Evolutionary conservation across 495 filamentous ascomycete species (phyloP).

Genomic region (Glonium stellatum): DNA sequence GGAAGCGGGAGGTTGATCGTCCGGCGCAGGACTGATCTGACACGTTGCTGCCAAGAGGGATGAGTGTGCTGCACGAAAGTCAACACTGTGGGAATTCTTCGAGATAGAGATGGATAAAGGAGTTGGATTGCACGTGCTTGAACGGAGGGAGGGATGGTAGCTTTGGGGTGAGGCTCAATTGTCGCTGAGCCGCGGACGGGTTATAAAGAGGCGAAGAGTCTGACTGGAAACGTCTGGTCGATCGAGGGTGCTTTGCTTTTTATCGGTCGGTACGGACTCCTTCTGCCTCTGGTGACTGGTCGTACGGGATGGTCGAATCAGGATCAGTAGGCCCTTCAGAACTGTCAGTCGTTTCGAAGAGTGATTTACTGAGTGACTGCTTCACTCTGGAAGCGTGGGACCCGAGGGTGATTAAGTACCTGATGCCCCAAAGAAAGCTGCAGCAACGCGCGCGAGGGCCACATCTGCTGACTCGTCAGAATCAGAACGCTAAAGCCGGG

Average conservation of each 20-base stretch:
- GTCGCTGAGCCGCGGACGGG: neutral
- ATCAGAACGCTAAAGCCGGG: neutral
- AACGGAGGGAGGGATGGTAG: slow-evolving; percentile 1
- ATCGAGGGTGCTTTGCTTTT: slow-evolving; percentile 10
- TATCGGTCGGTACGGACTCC: slow-evolving; percentile 7
- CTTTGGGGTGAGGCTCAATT: slow-evolving; percentile 21
- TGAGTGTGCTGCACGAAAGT: neutral
- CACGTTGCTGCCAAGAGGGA: slow-evolving; percentile 10
- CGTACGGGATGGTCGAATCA: neutral
- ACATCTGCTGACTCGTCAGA: neutral
- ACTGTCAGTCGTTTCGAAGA: slow-evolving; percentile 11
- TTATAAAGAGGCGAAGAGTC: slow-evolving; percentile 19
- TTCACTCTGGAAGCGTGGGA: slow-evolving; percentile 8
- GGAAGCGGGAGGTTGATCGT: no score
- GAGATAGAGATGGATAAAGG: neutral
- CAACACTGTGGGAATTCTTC: neutral
- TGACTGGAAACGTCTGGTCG: slow-evolving; percentile 13
- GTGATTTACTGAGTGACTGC: slow-evolving; percentile 8
- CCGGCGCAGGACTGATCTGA: slow-evolving; percentile 1
- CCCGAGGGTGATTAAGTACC: slow-evolving; percentile 21
- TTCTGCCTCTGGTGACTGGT: neutral
- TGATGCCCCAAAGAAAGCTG: no score
- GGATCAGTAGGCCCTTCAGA: slow-evolving; percentile 21
- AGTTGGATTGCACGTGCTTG: slow-evolving; percentile 5
- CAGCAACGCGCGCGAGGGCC: neutral